Evolutionary conservation across 805 yeast species (phyloP), one percentile per base, ranked within the genome.

Genomic region (Yamadazyma nakazawae): DNA sequence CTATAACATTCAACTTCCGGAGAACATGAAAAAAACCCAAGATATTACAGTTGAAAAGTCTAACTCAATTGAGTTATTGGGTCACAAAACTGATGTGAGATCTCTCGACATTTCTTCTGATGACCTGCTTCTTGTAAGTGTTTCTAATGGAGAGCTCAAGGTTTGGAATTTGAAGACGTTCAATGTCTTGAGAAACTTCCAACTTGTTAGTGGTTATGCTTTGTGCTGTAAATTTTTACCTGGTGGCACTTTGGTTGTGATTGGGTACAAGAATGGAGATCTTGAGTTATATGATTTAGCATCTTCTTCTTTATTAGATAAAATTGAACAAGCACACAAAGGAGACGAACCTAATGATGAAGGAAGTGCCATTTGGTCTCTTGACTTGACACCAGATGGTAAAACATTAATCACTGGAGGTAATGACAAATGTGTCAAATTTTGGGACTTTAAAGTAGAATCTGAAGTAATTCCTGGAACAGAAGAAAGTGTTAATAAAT

Each of bases 41-140:
- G 79, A 75, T 18, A 56, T 76, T 9, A 57, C 69, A 3, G 65
- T 82, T 1, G 66, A 62, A 2, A 82, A 77, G 53, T 67, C 74
- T 37, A 79, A 79, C 56, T 65, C 82, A 2, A 72, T 94, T 18
- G 96, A 90, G 42, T 65, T 81, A 36, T 76, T 79, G 44, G 99
- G 99, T 17, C 97, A 91, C 64, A 80, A 97, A 61, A 81, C 89
- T 2, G 99, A 94, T 64, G 76, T 92, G 24, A 78, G 99, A 57
- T 77, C 96, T 4, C 70, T 88, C 60, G 91, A 89, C 54, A 74
- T 94, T 31, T 85, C 96, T 47, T 80, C 82, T 45, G 97, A 92
- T 67, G 81, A 84, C 62, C 81, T 81, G 61, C 68, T 94, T 48
- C 68, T 92, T 36, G 95, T 90, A 2, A 85, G 96, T 1, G 97